A percentile compares a stretch with the other conserved stretches of the same genome.
These are phyloP conservation scores for Fraxinus latifolia DNA, from an alignment of 305 asterid species.

Conservation along the genomic window DNA sequence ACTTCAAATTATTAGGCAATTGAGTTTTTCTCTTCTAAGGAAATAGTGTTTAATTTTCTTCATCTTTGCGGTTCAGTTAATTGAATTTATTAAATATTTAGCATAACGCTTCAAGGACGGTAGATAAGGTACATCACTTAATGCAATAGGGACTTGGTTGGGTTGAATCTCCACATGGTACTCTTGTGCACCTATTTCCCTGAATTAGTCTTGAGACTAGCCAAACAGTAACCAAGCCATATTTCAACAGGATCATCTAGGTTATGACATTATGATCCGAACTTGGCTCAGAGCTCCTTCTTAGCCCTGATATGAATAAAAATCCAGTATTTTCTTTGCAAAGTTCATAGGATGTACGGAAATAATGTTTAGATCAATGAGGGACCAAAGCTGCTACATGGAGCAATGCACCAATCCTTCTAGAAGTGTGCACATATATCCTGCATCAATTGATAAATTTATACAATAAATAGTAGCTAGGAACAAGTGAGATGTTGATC, in stretches of 20 bases:
- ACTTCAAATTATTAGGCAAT: background rate
- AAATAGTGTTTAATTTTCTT: background rate
- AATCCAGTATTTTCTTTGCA: background rate
- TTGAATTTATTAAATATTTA: background rate
- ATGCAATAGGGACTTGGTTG: background rate
- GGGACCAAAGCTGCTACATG: background rate
- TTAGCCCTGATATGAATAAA: background rate
- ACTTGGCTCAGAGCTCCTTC: background rate
- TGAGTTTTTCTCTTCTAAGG: background rate
- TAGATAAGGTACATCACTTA: background rate
- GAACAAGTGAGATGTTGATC: background rate
- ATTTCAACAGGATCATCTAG: background rate
- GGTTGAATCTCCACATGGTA: background rate
- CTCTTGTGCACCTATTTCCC: background rate
- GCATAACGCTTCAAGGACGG: background rate
- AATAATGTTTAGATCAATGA: background rate
- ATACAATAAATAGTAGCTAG: background rate
- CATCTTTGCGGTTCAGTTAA: background rate
- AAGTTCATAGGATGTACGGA: background rate
- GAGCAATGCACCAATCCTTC: background rate
- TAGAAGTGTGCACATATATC: background rate
- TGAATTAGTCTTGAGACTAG: background rate
- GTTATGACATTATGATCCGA: background rate
- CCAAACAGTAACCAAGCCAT: background rate
- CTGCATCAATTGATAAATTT: constrained; percentile 6